Conservation (phyloP, 1,139 yeast genomes). For the Zygoascus sp. region DNA sequence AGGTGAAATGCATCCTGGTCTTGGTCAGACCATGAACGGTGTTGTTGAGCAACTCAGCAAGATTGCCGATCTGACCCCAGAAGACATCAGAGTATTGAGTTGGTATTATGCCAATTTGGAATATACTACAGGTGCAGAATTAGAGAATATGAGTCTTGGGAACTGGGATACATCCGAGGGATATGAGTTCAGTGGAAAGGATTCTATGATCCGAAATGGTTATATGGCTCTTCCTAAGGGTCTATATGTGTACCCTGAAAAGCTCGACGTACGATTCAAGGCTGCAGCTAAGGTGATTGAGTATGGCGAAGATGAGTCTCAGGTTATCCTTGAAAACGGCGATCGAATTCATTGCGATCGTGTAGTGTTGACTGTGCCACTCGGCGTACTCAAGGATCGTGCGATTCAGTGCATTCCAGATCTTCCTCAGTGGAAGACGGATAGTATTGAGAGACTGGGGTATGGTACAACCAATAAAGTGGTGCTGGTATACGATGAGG, state of each 20-base stretch:
- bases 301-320: conserved; percentile 32
- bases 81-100: conserved; percentile 36
- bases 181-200: conserved; percentile 39
- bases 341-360: conserved; percentile 39
- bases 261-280: conserved; percentile 40
- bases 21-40: conserved; percentile 38
- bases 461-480: conserved; percentile 41
- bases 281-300: conserved; percentile 39
- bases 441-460: conserved; percentile 39
- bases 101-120: conserved; percentile 44
- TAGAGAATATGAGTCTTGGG: conserved; percentile 36
- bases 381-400: conserved; percentile 40
- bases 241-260: conserved; percentile 38
- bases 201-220: conserved; percentile 38
- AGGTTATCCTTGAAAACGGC: conserved; percentile 38
- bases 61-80: conserved; percentile 33
- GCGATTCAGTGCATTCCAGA: conserved; percentile 41
- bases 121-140: conserved; percentile 36
- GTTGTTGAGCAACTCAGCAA: conserved; percentile 33
- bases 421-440: conserved; percentile 41
- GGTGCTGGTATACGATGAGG: conserved; percentile 34
- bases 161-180: conserved; percentile 44
- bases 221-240: conserved; percentile 38
- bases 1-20: conserved; percentile 35
- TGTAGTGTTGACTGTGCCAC: conserved; percentile 40